A percentile compares a stretch with the other conserved stretches of the same genome.
Conservation (phyloP, 208 protist species). For the Paratrypanosoma confusum region DNA sequence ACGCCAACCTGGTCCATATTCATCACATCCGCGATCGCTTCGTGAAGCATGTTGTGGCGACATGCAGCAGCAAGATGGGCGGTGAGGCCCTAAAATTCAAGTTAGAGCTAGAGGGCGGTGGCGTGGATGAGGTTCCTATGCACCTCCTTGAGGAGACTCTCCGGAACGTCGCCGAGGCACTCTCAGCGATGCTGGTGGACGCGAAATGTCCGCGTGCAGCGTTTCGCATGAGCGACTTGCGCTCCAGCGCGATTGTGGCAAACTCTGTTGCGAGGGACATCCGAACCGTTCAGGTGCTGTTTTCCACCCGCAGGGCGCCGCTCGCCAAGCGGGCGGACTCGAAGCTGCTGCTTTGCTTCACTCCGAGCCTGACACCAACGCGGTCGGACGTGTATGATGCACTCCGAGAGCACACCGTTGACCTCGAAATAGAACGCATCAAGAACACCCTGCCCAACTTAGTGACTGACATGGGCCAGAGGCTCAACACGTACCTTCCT, state of each 20-base stretch:
- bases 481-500: constrained; percentile 37
- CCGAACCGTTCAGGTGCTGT: constrained; percentile 48
- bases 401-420: constrained; percentile 24
- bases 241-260: constrained; percentile 39
- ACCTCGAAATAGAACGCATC: constrained; percentile 28
- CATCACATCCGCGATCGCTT: constrained; percentile 52
- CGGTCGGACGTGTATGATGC: constrained; percentile 30
- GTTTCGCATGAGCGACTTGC: constrained; percentile 18
- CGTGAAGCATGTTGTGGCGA: constrained; percentile 5
- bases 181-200: constrained; percentile 10
- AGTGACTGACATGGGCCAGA: constrained; percentile 24
- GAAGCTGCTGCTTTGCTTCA: constrained; percentile 73
- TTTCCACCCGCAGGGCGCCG: constrained; percentile 30
- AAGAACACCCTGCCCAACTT: constrained; percentile 29
- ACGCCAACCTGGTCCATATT: constrained; percentile 50
- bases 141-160: constrained; percentile 32
- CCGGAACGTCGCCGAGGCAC: constrained; percentile 18
- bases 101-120: constrained; percentile 50
- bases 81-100: constrained; percentile 26
- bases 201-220: not conserved
- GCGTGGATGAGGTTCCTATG: constrained; percentile 38
- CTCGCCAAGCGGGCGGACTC: constrained; percentile 33
- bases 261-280: constrained; percentile 28
- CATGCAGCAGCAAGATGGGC: not conserved
- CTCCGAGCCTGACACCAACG: constrained; percentile 16